A percentile compares a stretch with the other conserved stretches of the same genome.
phyloP scores from a whole-genome alignment of 75 land plant genomes.

The Pinus tabuliformis region DNA sequence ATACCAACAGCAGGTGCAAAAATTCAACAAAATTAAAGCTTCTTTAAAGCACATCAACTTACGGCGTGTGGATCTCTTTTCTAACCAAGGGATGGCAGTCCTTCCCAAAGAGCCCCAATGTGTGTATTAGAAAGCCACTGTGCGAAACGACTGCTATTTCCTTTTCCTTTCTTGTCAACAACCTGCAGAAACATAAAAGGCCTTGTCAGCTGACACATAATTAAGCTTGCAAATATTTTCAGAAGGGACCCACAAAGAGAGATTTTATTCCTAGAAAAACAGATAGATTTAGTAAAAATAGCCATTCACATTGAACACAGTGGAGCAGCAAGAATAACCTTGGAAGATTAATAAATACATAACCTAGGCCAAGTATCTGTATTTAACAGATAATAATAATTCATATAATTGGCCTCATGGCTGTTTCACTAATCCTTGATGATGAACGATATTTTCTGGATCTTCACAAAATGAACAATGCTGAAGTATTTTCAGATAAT shows the following conservation, averaged over 20 bases:
- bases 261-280: background rate
- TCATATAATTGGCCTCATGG: background rate
- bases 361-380: background rate
- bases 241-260: background rate
- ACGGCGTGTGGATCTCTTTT: conserved; percentile 22
- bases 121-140: conserved; percentile 33
- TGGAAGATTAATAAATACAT: background rate
- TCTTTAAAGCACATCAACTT: background rate
- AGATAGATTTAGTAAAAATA: background rate
- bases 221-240: background rate
- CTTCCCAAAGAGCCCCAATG: conserved; percentile 22
- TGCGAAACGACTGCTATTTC: conserved; percentile 42
- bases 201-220: background rate
- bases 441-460: too few species aligned
- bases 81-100: conserved; percentile 28
- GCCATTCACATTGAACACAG: background rate
- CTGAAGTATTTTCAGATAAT: too few species aligned
- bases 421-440: background rate
- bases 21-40: too few species aligned
- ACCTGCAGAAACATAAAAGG: conserved; percentile 6
- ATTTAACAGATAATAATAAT: background rate
- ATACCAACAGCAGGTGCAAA: too few species aligned
- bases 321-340: background rate
- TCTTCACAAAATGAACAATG: too few species aligned
- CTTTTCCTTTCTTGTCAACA: conserved; percentile 28